Conservation (phyloP, 495 filamentous ascomycete genomes). For the Talaromyces borbonicus region DNA sequence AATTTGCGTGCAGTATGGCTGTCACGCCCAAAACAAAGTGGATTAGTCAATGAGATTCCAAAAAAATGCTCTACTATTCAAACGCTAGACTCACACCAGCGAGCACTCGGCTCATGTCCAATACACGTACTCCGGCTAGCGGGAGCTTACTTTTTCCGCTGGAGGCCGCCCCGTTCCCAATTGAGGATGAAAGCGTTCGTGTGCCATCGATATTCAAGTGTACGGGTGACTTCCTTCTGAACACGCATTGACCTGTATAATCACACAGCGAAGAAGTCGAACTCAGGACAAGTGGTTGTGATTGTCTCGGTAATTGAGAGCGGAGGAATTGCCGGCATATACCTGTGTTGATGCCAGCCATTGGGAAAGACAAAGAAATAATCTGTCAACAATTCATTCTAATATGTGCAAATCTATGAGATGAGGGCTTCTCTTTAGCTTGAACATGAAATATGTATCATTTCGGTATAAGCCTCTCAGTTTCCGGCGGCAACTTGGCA, state of each 20-base stretch:
- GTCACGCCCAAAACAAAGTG: slow-evolving; percentile 10
- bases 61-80: too few species aligned
- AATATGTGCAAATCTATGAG: background rate
- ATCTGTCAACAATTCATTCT: background rate
- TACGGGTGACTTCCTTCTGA: too few species aligned
- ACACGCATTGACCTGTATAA: too few species aligned
- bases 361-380: background rate
- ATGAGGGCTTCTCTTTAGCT: too few species aligned
- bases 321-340: background rate
- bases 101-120: slow-evolving; percentile 16
- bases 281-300: background rate
- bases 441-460: too few species aligned
- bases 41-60: too few species aligned
- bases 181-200: too few species aligned
- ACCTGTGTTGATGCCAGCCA: background rate
- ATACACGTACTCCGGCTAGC: slow-evolving; percentile 13
- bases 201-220: too few species aligned
- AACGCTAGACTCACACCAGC: slow-evolving; percentile 16
- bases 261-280: too few species aligned
- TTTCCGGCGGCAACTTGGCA: too few species aligned
- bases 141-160: slow-evolving; percentile 11
- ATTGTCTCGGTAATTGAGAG: background rate
- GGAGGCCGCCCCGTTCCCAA: background rate
- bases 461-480: too few species aligned
- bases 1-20: slow-evolving; percentile 98